Base-by-base conservation (phyloP, 2,329 filamentous ascomycete species). In the Orbilia brochopaga region DNA sequence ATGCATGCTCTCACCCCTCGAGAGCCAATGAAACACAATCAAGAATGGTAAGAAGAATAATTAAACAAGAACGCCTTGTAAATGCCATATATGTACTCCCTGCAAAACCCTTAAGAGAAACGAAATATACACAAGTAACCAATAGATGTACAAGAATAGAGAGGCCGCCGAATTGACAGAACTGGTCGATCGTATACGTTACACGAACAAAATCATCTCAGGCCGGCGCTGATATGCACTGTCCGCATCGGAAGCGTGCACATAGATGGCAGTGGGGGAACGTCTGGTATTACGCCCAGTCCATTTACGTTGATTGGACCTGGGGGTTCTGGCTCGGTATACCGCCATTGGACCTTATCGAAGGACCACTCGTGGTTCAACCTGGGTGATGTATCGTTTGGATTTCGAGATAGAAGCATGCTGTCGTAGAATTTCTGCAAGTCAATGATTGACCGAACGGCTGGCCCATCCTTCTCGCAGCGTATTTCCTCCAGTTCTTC, bases 321-420 rank as follows among this genome's bases (percentile, higher is more conserved):
- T 2, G 48, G 42, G 2, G 67, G 67, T 19, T 65, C 60, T 1
- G 67, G 60, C 27, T 72, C 67, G 42, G 55, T 72, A 37, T 72
- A 72, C 24, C 67, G 60, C 67, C 67, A 72, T 32, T 72, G 67
- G 5, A 65, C 67, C 32, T 72, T 72, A 17, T 72, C 67, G 15
- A 72, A 72, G 6, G 60, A 58, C 67, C 67, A 72, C 35, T 72
- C 67, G 30, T 70, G 60, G 2, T 32, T 32, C 15, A 50, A 19
- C 13, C 56, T 37, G 2, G 51, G n/a, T 13, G 67, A 53, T 0
- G 56, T 37, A 15, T 72, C 55, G 30, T 30, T 65, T 0, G 60
- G 32, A 17, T 44, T 37, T 19, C 57, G 56, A 15, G 19, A 53
- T 2, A 32, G 21, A 2, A 53, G 44, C 4, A 72, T 13, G 15